Evolutionary conservation across 2,329 filamentous ascomycete species (phyloP).

Genomic region (Aspergillus sp.): DNA sequence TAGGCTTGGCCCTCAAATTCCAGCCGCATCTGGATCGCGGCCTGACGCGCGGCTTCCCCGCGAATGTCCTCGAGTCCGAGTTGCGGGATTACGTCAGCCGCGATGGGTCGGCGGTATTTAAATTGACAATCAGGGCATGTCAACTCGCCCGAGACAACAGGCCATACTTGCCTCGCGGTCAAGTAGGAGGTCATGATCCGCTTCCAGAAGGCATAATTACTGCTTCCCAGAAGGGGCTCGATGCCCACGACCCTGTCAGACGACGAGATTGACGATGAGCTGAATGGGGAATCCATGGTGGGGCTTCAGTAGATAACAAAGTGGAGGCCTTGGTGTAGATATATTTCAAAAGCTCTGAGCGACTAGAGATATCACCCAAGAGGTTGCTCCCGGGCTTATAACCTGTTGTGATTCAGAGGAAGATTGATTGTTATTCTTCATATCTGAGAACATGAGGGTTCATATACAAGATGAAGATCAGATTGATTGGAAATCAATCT

Average conservation of each 20-base stretch:
- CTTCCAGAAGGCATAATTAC: slow-evolving; percentile 2
- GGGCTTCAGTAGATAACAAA: background rate
- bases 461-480: no score
- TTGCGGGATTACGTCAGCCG: background rate
- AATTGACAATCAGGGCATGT: background rate
- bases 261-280: background rate
- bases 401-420: background rate
- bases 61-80: slow-evolving; percentile 1
- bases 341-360: background rate
- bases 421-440: background rate
- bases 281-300: background rate
- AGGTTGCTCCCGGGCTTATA: background rate
- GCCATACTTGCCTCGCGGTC: background rate
- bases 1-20: no score
- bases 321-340: background rate
- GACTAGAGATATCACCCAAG: background rate
- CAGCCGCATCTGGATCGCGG: no score
- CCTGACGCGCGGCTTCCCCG: no score
- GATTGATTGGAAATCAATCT: background rate
- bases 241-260: slow-evolving; percentile 1
- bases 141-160: background rate
- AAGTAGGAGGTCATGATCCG: background rate
- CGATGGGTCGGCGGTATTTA: background rate
- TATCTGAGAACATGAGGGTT: background rate
- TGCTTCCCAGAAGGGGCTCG: background rate